A percentile compares a stretch with the other conserved stretches of the same genome.
phyloP scores from a whole-genome alignment of 805 yeast species.

The Clavispora fructus region DNA sequence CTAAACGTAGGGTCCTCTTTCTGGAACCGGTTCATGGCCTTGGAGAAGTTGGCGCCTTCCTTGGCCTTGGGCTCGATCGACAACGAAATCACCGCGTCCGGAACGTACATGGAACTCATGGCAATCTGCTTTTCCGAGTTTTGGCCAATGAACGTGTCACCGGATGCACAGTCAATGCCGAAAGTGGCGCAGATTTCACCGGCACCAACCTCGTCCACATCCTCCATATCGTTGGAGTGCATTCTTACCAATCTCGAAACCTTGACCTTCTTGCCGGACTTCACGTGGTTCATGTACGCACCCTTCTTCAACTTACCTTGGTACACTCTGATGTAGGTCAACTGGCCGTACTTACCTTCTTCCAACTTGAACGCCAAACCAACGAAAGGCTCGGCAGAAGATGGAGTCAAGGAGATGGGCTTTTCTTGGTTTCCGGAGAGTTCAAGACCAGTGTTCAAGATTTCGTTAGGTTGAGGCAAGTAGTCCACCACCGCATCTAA shows the following conservation, averaged over 20 bases:
- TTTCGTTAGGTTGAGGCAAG: conserved; percentile 92
- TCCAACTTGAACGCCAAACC: conserved; percentile 98
- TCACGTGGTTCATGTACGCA: conserved; percentile 77
- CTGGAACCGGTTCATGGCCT: conserved; percentile 95
- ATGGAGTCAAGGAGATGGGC: conserved; percentile 70
- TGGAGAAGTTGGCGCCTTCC: conserved; percentile 84
- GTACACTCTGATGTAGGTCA: conserved; percentile 93
- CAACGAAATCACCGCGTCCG: conserved; percentile 95
- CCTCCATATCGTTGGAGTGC: conserved; percentile 99
- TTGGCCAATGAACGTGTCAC: conserved; percentile 94
- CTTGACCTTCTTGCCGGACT: conserved; percentile 89
- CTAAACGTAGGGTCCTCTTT: conserved; percentile 99
- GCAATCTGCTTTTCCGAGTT: conserved; percentile 57
- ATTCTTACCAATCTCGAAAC: conserved; percentile 92
- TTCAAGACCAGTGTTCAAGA: conserved; percentile 86
- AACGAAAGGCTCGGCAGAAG: conserved; percentile 74
- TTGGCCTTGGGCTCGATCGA: conserved; percentile 84
- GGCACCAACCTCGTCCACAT: conserved; percentile 88
- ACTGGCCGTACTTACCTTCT: conserved; percentile 97
- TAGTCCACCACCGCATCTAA: conserved; percentile 94
- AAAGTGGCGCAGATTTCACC: conserved; percentile 99
- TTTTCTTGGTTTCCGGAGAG: conserved; percentile 49
- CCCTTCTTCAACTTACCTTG: conserved; percentile 95
- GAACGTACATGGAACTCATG: conserved; percentile 97
- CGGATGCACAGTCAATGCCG: conserved; percentile 98